Base-by-base conservation (phyloP, 2,329 filamentous ascomycete genomes). In the Diaporthe destruens region DNA sequence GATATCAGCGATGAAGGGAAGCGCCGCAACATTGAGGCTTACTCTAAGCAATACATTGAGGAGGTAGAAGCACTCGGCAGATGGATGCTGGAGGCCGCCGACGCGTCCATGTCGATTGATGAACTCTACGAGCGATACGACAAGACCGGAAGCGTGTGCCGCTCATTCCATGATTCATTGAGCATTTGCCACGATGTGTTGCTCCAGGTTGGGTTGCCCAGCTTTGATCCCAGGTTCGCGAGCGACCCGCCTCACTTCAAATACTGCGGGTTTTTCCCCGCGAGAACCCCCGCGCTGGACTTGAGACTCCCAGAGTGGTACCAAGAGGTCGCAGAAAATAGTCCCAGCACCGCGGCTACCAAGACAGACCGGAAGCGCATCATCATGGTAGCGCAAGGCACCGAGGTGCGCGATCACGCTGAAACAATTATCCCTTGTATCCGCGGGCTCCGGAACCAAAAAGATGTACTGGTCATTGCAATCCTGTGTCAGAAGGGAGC, bases 331-430 rank as follows among this genome's bases (percentile, higher is more conserved):
- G 76, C 80, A 9, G 69, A 75, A 12, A 81, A 82, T 55, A 77
- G 72, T 3, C 70, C 71, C 12, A 73, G 76, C 0, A 49, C 72
- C 2, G 20, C 49, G 1, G 20, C 44, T 1, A 36, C n/a, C 20
- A 34, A 32, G 12, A 8, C 34, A 39, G 56, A 74, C 56, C 56
- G 77, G 76, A 84, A 82, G 70, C 82, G 82, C 63, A 74, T 88
- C 25, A 77, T 88, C 14, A 80, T 82, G n/a, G 85, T 88, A 4
- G 81, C 82, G 0, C 86, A 88, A 75, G 86, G 87, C 4, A 88
- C 86, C 3, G 75, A 85, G 6, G 81, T 80, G 14, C 75, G 75
- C n/a, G 76, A 84, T 23, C 82, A 82, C 69, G 74, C 75, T 9
- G 79, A 87, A 39, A 80, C 88, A 2, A 75, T 87, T 16, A 74